Base-by-base conservation (phyloP, 331 rosid genomes). In the Dryas integrifolia region DNA sequence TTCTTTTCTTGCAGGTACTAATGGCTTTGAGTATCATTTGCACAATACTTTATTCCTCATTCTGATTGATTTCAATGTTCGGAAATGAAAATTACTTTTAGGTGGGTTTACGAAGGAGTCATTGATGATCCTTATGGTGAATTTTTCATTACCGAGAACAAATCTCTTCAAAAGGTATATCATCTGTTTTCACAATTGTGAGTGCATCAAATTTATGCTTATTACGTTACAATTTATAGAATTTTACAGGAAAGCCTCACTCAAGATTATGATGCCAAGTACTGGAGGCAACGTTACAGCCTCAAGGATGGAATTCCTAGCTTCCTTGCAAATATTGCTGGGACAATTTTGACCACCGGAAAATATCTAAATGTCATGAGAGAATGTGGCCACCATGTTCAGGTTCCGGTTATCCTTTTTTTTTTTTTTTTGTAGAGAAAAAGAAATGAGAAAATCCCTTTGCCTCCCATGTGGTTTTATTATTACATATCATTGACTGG, bases 221-320 rank as follows among this genome's bases (percentile, higher is more conserved):
- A 46, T 77, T 76, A 74, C 68, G 74, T 81, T 81, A 79, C 48
- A 57, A 56, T 65, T 79, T 58, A 45, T 47, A 66, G 46, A 69
- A 75, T 77, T 58, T 64, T 85, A 58, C 78, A 94, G 98, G 98
- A 94, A 83, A 94, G 96, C 88, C 92, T 94, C 74, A 85, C 90
- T 60, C 97, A 88, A 80, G 98, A 94, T 80, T 83, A 86, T 78
- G 97, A 91, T 62, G 93, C 97, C 49, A 94, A 91, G 85, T 91
- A 89, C 75, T 94, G 98, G 98, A 84, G 85, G 49, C 91, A 91
- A 61, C 95, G 97, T 45, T 94, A 94, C 85, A 89, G 97, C 73
- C 98, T 91, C 77, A 94, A 94, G 84, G 98, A 94, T 56, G 98
- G 97, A 76, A 94, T 94, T 82, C 98, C 98, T 72, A 89, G 96